phyloP scores from a whole-genome alignment of 805 yeast genomes.

The Suhomyces vadensis region DNA sequence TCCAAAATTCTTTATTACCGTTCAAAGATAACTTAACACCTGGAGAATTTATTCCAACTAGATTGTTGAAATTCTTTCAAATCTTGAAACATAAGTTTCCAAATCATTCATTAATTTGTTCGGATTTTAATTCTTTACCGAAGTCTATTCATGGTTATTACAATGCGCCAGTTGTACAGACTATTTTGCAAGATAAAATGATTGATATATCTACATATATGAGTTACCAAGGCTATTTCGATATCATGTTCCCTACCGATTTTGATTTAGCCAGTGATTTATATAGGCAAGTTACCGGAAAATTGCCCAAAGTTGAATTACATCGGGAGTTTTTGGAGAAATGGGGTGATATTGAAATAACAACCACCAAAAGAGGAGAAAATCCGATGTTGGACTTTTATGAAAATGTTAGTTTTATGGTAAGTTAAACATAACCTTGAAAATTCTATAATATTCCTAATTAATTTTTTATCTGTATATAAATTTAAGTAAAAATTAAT shows the following conservation, averaged over 20 bases:
- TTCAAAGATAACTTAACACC: constrained; percentile 64
- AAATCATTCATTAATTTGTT: constrained; percentile 67
- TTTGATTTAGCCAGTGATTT: constrained; percentile 61
- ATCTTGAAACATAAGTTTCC: constrained; percentile 68
- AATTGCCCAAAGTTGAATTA: constrained; percentile 50
- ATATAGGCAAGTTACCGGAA: constrained; percentile 65
- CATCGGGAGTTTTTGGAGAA: constrained; percentile 65
- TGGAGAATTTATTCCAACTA: constrained; percentile 82
- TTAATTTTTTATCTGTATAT: constrained; percentile 6
- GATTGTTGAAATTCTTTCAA: constrained; percentile 63
- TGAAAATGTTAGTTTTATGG: constrained; percentile 69
- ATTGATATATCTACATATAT: constrained; percentile 70
- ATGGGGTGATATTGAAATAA: constrained; percentile 70
- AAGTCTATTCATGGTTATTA: constrained; percentile 53
- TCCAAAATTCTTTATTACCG: constrained; percentile 59
- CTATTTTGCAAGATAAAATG: constrained; percentile 66
- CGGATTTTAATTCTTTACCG: constrained; percentile 63
- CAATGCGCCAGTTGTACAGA: constrained; percentile 78
- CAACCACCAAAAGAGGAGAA: constrained; percentile 75
- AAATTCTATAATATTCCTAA: constrained; percentile 4
- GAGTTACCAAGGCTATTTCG: constrained; percentile 85
- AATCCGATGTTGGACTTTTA: constrained; percentile 82
- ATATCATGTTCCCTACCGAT: constrained; percentile 84
- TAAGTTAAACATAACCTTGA: constrained; percentile 28
- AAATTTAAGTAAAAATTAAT: constrained; percentile 3